Base-by-base conservation (phyloP, 2,329 filamentous ascomycete species). In the Clarireedia homoeocarpa region DNA sequence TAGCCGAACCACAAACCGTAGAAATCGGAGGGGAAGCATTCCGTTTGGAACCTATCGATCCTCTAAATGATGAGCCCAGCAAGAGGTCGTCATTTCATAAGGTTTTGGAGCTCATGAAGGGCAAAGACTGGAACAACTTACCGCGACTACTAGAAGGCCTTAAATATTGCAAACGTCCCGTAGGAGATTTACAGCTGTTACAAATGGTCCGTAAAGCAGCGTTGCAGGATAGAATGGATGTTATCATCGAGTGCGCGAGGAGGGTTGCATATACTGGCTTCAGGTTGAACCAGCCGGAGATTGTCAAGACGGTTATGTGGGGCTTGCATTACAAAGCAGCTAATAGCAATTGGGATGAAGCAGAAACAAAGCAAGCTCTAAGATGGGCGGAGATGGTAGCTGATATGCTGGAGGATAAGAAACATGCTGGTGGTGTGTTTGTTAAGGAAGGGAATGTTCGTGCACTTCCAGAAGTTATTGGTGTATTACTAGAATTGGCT, bases 1-100 rank as follows among this genome's bases (percentile, higher is more conserved):
- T 77, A 58, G 70, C 73, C 38, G 80, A 84, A 66, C 79, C 81
- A 39, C 74, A 84, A 59, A 73, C 74, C 58, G 77, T 84, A 60
- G 78, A 83, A 61, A 74, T 86, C 61, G 80, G 80, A 58, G 81
- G 75, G 62, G 73, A 81, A 56, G 60, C 65, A 20, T 67, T 72
- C 45, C 58, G 38, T 12, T 55, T 73, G 4, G 55, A 62, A 40
- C 62, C 63, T 51, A 59, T 71, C 26, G 55, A 66, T 52, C 27
- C 27, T 15, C 51, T 42, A 7, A 63, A 47, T 17, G 65, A 67
- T 53, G 1, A 62, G 6, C 66, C 67, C 23, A 48, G 51, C 15
- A 34, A 9, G 7, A n/a, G 6, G 17, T 53, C 38, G 20, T 48
- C 38, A n/a, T 47, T 68, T 30, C 39, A 20, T 5, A 10, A 62